These are phyloP conservation scores for Sphagnurus paluster DNA, from an alignment of 1,284 basidiomycete genomes.

Conservation along the genomic window DNA sequence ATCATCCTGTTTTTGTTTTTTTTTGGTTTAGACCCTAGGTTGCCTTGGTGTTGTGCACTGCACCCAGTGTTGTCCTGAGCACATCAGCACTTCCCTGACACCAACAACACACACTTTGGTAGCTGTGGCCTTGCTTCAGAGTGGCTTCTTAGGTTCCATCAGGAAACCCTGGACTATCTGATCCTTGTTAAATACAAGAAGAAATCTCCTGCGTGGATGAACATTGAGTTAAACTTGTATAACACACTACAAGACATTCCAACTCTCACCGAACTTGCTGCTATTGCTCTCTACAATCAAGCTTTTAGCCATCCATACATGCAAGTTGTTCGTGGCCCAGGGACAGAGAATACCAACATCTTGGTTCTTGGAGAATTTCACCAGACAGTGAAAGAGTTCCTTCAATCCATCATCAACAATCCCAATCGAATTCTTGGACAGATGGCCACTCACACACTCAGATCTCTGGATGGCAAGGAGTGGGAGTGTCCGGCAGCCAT, in stretches of 20 bases:
- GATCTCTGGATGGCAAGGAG: constrained; percentile 26
- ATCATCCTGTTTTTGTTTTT: no score
- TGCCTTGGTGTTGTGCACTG: no score
- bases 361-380: constrained; percentile 31
- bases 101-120: constrained; percentile 31
- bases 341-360: constrained; percentile 23
- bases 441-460: constrained; percentile 14
- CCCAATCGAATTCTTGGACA: constrained; percentile 26
- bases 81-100: constrained; percentile 28
- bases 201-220: constrained; percentile 21
- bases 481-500: constrained; percentile 24
- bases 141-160: constrained; percentile 24
- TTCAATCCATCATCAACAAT: constrained; percentile 25
- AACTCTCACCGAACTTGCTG: constrained; percentile 37
- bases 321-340: constrained; percentile 21
- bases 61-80: no score
- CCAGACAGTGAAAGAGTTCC: constrained; percentile 20
- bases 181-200: constrained; percentile 27
- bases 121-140: constrained; percentile 27
- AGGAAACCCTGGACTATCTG: constrained; percentile 22
- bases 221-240: constrained; percentile 37
- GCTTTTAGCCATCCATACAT: constrained; percentile 30
- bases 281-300: constrained; percentile 28
- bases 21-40: no score
- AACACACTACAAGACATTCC: constrained; percentile 29